These are phyloP conservation scores for Sporisorium exsertum DNA, from an alignment of 1,284 basidiomycete genomes.

Conservation along the genomic window DNA sequence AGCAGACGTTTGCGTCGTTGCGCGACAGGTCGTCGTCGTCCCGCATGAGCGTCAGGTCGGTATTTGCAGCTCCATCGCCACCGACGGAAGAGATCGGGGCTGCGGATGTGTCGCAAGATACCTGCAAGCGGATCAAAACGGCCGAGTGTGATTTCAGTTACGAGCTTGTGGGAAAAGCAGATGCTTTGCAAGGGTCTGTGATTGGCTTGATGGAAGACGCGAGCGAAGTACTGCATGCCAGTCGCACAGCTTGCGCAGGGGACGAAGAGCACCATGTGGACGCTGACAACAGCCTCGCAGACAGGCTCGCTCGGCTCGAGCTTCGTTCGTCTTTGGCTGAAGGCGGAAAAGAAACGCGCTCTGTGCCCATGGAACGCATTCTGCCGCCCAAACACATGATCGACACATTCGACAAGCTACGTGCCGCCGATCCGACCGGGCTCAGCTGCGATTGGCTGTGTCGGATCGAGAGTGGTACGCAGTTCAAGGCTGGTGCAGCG, in stretches of 20 bases:
- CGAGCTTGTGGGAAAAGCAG: slow-evolving; percentile 24
- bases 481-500: neutral
- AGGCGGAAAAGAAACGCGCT: neutral
- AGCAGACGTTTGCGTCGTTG: slow-evolving; percentile 14
- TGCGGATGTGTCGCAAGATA: neutral
- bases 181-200: neutral
- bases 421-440: slow-evolving; percentile 25
- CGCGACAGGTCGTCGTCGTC: slow-evolving; percentile 8
- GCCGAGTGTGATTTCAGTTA: slow-evolving; percentile 30
- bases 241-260: neutral
- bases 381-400: slow-evolving; percentile 57
- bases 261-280: neutral
- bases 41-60: neutral
- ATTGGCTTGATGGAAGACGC: neutral
- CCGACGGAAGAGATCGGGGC: neutral
- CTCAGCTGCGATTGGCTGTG: slow-evolving; percentile 30
- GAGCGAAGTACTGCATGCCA: neutral
- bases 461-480: slow-evolving; percentile 12
- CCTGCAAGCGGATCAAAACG: slow-evolving; percentile 1
- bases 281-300: neutral
- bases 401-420: slow-evolving; percentile 46
- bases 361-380: slow-evolving; percentile 38
- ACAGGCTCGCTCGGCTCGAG: neutral
- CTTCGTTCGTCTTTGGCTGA: neutral
- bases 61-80: neutral